These are phyloP conservation scores for Cercis canadensis DNA, from an alignment of 306 rosid genomes.

Conservation along the genomic window DNA sequence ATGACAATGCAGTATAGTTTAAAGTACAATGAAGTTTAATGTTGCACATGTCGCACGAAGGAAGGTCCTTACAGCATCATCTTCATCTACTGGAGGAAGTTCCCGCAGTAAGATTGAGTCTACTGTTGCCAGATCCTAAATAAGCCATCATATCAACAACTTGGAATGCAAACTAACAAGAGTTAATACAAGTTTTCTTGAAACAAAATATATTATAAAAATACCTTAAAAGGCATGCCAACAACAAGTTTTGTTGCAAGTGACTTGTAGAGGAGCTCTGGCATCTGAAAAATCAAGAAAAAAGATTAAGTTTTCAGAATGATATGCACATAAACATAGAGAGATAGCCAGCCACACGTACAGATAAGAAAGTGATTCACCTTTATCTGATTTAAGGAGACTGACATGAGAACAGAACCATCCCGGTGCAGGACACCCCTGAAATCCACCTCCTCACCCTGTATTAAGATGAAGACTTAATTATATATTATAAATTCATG, in stretches of 20 bases:
- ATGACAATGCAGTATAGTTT: slow-evolving; percentile 19
- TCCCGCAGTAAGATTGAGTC: slow-evolving; percentile 92
- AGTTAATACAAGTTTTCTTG: slow-evolving; percentile 21
- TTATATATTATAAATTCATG: slow-evolving; percentile 14
- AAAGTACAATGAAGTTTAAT: slow-evolving; percentile 4
- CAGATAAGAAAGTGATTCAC: slow-evolving; percentile 43
- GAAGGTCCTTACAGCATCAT: slow-evolving; percentile 71
- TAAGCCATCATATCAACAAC: slow-evolving; percentile 33
- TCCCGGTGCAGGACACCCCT: slow-evolving; percentile 96
- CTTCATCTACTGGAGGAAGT: slow-evolving; percentile 84
- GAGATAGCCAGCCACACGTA: slow-evolving; percentile 17
- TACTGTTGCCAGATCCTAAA: slow-evolving; percentile 96
- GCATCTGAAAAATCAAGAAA: slow-evolving; percentile 51
- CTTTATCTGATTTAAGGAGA: slow-evolving; percentile 86
- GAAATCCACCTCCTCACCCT: slow-evolving; percentile 98
- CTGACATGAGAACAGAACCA: slow-evolving; percentile 97
- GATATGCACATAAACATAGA: slow-evolving; percentile 17
- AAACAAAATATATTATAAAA: slow-evolving; percentile 21
- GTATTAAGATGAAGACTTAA: slow-evolving; percentile 33
- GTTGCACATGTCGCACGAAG: slow-evolving; percentile 16
- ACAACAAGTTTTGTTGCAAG: slow-evolving; percentile 86
- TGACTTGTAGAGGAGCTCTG: slow-evolving; percentile 90
- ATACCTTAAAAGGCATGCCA: slow-evolving; percentile 99
- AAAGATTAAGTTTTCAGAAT: background rate
- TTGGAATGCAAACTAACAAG: slow-evolving; percentile 33